These are phyloP conservation scores for Candolleomyces efflorescens DNA, from an alignment of 768 basidiomycete genomes.

Conservation along the genomic window DNA sequence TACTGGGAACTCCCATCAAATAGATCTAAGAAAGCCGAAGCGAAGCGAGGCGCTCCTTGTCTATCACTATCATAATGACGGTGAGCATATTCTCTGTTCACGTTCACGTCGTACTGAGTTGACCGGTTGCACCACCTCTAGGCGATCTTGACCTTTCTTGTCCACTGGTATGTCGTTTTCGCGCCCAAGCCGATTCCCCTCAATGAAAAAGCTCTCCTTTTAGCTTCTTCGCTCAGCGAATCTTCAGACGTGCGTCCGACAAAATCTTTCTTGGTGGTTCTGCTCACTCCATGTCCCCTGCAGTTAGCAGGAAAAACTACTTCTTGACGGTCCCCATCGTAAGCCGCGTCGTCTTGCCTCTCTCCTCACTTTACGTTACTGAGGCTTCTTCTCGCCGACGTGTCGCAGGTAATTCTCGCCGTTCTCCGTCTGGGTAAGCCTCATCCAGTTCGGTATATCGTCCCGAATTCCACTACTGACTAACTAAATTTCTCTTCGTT, in stretches of 20 bases:
- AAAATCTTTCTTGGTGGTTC: neutral
- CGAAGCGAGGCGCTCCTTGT: too few relatives aligned
- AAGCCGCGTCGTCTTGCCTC: conserved; percentile 2
- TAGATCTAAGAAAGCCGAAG: too few relatives aligned
- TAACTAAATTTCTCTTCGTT: neutral
- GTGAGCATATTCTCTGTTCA: neutral
- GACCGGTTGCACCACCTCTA: neutral
- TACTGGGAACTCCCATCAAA: too few relatives aligned
- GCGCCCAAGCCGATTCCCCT: too few relatives aligned
- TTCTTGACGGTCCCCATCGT: conserved; percentile 29
- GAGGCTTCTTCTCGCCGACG: neutral
- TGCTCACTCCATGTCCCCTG: neutral
- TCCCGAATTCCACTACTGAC: neutral
- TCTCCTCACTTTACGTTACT: neutral
- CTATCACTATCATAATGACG: neutral
- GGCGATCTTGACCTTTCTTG: conserved; percentile 27
- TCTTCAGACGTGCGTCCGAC: conserved; percentile 30
- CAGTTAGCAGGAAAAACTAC: conserved; percentile 35
- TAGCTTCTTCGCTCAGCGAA: conserved; percentile 35
- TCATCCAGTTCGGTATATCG: neutral
- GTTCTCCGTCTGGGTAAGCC: conserved; percentile 21
- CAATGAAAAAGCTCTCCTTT: neutral
- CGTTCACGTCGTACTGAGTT: neutral
- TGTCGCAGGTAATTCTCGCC: conserved; percentile 20
- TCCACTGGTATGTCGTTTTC: conserved; percentile 17